Base-by-base conservation (phyloP, 441 rosid genomes). In the Erodium trifolium region DNA sequence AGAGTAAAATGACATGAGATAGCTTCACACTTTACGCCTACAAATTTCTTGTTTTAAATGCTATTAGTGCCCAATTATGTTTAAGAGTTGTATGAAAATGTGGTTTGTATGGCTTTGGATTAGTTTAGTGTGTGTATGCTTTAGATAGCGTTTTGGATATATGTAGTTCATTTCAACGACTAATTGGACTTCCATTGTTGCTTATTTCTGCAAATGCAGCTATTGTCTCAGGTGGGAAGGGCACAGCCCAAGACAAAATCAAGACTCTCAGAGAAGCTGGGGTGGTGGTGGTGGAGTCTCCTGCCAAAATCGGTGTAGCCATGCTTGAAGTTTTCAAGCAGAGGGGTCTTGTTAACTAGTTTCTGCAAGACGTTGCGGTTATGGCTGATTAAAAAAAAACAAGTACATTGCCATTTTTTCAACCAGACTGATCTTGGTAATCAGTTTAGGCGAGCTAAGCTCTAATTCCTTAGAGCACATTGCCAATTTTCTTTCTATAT, bases 221-320 rank as follows among this genome's bases (percentile, higher is more conserved):
- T n/a, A 51, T 51, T 51, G 59, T 51, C 6, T 51, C 59, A 3
- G 59, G 59, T 14, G 59, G 59, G 59, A 51, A 51, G 59, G 59
- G 59, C 59, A 51, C 59, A 51, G 59, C 59, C 18, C 59, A 51
- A 14, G 59, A 51, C 59, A 51, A 51, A 51, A 51, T 51, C 59
- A 51, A 51, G 59, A 51, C 18, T 17, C 59, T 51, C 8, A 51
- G 17, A 51, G 59, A 51, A 51, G 59, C 59, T 51, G 59, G 59
- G 18, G 59, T 51, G 18, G 17, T 16, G 17, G 59, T 51, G 18
- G 59, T 51, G 59, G 59, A 51, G 59, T 51, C 59, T 51, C 59
- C 59, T 16, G 59, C 59, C 1, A 51, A 51, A 51, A 51, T 51
- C 3, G 59, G 59, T 4, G 18, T 14, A 16, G 59, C 59, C 19